Percentiles rank a stretch among this genome's conserved stretches.
phyloP scores from a whole-genome alignment of 148 eudicot species.

The Drosera capensis region DNA sequence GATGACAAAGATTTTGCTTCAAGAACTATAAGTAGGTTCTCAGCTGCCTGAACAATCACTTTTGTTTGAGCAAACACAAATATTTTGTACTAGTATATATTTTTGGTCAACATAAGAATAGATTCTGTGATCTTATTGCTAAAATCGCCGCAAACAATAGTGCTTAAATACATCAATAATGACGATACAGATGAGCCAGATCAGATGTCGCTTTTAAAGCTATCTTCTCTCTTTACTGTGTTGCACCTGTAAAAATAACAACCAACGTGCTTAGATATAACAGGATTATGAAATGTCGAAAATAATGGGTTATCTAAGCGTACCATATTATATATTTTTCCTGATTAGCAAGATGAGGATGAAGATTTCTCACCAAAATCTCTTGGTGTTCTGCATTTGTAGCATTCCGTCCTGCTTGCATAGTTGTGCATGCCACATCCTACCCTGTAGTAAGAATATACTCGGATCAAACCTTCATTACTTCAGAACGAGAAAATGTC shows the following conservation, averaged over 20 bases:
- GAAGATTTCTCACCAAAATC: slow-evolving; percentile 31
- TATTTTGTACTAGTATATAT: no score
- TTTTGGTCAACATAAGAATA: no score
- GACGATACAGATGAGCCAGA: no score
- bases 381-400: slow-evolving; percentile 44
- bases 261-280: background rate
- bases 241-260: background rate
- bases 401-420: slow-evolving; percentile 68
- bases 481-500: background rate
- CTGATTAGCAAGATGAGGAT: slow-evolving; percentile 7
- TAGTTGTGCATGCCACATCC: slow-evolving; percentile 75
- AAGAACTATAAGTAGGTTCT: no score
- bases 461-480: slow-evolving; percentile 1
- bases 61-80: no score
- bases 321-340: background rate
- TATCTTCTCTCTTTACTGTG: background rate
- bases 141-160: no score
- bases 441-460: slow-evolving; percentile 14
- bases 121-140: no score
- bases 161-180: no score
- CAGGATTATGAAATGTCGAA: background rate
- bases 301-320: background rate
- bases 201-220: no score
- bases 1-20: no score
- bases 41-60: no score